Evolutionary conservation across 2,329 filamentous ascomycete genomes (phyloP).

Genomic region (Gliomastix tumulicola): DNA sequence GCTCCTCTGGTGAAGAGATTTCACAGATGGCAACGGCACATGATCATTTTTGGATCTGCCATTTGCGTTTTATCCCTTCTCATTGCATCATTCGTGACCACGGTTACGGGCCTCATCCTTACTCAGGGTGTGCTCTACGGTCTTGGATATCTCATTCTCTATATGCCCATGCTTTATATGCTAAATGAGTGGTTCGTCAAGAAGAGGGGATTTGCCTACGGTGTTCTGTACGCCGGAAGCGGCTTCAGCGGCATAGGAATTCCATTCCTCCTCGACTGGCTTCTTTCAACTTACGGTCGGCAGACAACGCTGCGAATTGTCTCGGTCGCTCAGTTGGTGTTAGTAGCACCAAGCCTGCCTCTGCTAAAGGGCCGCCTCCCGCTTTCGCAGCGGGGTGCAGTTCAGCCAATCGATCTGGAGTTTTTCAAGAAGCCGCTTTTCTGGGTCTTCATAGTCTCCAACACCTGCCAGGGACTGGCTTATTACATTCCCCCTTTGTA

Average conservation of each 20-base stretch:
- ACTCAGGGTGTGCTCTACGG: slow-evolving; percentile 58
- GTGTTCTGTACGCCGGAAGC: slow-evolving; percentile 55
- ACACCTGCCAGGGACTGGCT: slow-evolving; percentile 42
- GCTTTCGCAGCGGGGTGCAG: slow-evolving; percentile 14
- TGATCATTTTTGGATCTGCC: slow-evolving; percentile 29
- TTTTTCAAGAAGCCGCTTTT: slow-evolving; percentile 16
- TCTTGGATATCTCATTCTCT: slow-evolving; percentile 41
- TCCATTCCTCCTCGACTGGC: slow-evolving; percentile 39
- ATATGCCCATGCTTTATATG: slow-evolving; percentile 51
- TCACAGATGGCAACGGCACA: slow-evolving; percentile 35
- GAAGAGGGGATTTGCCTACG: slow-evolving; percentile 52
- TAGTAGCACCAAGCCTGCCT: slow-evolving; percentile 29
- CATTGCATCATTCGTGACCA: slow-evolving; percentile 44
- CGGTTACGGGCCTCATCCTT: slow-evolving; percentile 45
- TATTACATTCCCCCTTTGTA: slow-evolving; percentile 51
- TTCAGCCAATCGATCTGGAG: slow-evolving; percentile 14
- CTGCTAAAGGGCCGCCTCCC: slow-evolving; percentile 35
- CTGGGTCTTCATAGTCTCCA: slow-evolving; percentile 35
- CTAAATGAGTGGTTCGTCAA: slow-evolving; percentile 53
- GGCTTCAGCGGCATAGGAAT: slow-evolving; percentile 42
- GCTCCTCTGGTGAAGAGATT: slow-evolving; percentile 35
- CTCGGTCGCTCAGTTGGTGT: slow-evolving; percentile 28
- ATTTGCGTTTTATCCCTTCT: slow-evolving; percentile 27
- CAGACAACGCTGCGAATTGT: slow-evolving; percentile 47
- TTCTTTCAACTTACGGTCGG: slow-evolving; percentile 44